A percentile compares a stretch with the other conserved stretches of the same genome.
phyloP scores from a whole-genome alignment of 2,329 filamentous ascomycete genomes.

The Ceratocystis albifundus region DNA sequence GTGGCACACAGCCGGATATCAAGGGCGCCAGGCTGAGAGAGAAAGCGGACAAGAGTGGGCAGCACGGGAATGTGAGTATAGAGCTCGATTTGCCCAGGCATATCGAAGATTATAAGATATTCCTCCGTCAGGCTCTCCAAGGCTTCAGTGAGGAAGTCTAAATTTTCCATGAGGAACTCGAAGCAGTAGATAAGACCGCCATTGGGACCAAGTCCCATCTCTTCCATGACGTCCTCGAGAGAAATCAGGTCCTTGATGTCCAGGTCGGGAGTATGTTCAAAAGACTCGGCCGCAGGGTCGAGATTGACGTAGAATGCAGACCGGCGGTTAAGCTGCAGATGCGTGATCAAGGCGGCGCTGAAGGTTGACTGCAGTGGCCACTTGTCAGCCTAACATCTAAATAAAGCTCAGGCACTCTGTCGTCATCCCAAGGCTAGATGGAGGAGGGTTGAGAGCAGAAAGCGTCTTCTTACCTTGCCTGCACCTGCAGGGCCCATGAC shows the following conservation, averaged over 20 bases:
- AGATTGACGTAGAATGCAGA: slow-evolving; percentile 97
- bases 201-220: slow-evolving; percentile 80
- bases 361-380: slow-evolving; percentile 57
- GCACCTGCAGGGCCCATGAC: slow-evolving; percentile 94
- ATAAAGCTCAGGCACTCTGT: slow-evolving; percentile 2
- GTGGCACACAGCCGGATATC: slow-evolving; percentile 88
- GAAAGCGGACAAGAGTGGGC: slow-evolving; percentile 68
- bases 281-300: slow-evolving; percentile 87
- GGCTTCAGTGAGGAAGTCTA: slow-evolving; percentile 79
- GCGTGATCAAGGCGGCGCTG: slow-evolving; percentile 83
- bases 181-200: slow-evolving; percentile 93
- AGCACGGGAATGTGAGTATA: slow-evolving; percentile 95
- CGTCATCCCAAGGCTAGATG: not conserved
- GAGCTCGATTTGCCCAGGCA: slow-evolving; percentile 96
- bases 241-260: slow-evolving; percentile 94
- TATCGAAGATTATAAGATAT: slow-evolving; percentile 95
- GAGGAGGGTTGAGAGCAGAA: not conserved
- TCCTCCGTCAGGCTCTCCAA: slow-evolving; percentile 83
- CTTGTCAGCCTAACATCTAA: slow-evolving; percentile 29
- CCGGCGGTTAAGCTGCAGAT: slow-evolving; percentile 80
- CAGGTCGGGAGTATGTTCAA: slow-evolving; percentile 81
- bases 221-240: slow-evolving; percentile 92
- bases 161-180: slow-evolving; percentile 87
- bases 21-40: slow-evolving; percentile 66
- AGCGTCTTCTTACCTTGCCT: slow-evolving; percentile 55